Evolutionary conservation across 805 yeast genomes (phyloP).

Genomic region (Candida rishiriensis): DNA sequence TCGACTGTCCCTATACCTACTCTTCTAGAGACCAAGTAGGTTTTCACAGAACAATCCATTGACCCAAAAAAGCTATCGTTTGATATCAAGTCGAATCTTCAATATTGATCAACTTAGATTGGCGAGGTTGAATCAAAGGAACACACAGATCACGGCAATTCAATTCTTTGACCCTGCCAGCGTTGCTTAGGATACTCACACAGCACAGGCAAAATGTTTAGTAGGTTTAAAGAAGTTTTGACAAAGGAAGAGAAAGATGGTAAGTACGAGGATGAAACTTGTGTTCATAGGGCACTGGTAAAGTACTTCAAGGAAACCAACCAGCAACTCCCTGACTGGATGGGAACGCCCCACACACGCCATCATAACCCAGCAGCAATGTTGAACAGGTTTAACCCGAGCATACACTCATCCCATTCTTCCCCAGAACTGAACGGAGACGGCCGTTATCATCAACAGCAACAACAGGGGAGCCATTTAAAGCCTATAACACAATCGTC

Average conservation of each 20-base stretch:
- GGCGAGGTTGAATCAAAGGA: too few species aligned
- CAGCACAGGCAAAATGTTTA: conserved; percentile 11
- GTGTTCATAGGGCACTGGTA: conserved; percentile 29
- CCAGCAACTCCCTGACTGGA: conserved; percentile 27
- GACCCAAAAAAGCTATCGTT: too few species aligned
- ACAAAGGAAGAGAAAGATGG: conserved; percentile 34
- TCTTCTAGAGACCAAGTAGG: too few species aligned
- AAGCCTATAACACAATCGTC: neutral
- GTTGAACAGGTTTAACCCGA: neutral
- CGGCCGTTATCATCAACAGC: neutral
- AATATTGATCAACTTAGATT: too few species aligned
- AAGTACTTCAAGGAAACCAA: conserved; percentile 22
- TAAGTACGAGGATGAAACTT: conserved; percentile 28
- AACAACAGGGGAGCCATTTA: conserved; percentile 1
- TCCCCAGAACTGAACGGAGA: neutral
- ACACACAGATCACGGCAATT: too few species aligned
- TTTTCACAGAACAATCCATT: too few species aligned
- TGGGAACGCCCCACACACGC: conserved; percentile 2
- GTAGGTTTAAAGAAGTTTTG: conserved; percentile 18
- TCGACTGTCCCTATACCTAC: too few species aligned
- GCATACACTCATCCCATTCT: neutral
- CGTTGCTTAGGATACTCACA: too few species aligned
- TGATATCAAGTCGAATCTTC: too few species aligned
- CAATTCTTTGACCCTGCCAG: too few species aligned
- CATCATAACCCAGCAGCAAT: neutral